These are phyloP conservation scores for Hemisphaericaspora xylanilytica DNA, from an alignment of 1,139 yeast species.

Conservation along the genomic window DNA sequence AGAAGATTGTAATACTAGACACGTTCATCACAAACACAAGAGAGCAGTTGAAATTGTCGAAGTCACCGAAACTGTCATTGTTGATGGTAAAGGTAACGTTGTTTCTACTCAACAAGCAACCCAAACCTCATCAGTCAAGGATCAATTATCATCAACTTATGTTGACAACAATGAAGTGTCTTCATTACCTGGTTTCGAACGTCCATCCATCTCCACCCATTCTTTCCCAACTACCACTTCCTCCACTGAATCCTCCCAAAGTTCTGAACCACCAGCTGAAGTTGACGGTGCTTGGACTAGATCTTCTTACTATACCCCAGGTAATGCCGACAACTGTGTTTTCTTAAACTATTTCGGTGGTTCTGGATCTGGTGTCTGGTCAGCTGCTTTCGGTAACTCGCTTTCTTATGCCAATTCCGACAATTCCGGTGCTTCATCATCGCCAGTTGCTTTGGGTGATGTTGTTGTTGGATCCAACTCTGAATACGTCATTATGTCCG, in stretches of 20 bases:
- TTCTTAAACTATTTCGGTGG: slow-evolving; percentile 89
- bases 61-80: slow-evolving; percentile 73
- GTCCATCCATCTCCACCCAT: not conserved
- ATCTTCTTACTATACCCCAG: slow-evolving; percentile 67
- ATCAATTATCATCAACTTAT: too few relatives aligned
- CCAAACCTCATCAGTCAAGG: slow-evolving; percentile 25
- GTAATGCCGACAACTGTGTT: slow-evolving; percentile 59
- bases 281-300: slow-evolving; percentile 67
- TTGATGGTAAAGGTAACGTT: slow-evolving; percentile 54
- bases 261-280: slow-evolving; percentile 32
- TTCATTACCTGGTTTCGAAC: too few relatives aligned
- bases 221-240: not conserved
- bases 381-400: slow-evolving; percentile 85
- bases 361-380: slow-evolving; percentile 80
- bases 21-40: slow-evolving; percentile 61
- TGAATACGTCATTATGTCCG: slow-evolving; percentile 63
- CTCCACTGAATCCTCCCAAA: slow-evolving; percentile 20
- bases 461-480: slow-evolving; percentile 53
- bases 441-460: slow-evolving; percentile 52
- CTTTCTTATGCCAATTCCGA: slow-evolving; percentile 77
- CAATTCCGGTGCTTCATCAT: slow-evolving; percentile 67
- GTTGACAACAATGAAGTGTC: too few relatives aligned
- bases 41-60: slow-evolving; percentile 62
- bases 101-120: slow-evolving; percentile 30
- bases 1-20: slow-evolving; percentile 41